Evolutionary conservation across 2,329 filamentous ascomycete species (phyloP).

Genomic region (Hypocrella siamensis): DNA sequence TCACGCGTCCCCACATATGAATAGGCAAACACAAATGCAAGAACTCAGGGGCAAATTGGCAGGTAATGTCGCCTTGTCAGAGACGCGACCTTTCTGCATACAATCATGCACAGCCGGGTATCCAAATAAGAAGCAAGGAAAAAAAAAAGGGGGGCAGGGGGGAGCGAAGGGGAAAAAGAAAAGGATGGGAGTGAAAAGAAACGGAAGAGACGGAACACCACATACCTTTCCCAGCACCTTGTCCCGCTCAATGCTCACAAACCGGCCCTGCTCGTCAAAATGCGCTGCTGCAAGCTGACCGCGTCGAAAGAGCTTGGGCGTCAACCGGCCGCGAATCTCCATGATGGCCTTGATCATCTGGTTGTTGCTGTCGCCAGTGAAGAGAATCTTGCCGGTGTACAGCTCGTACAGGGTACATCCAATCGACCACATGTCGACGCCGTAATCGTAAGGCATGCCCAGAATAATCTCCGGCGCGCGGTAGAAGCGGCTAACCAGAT

Average conservation of each 20-base stretch:
- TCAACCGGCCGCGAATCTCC: constrained; percentile 87
- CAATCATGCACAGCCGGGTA: background rate
- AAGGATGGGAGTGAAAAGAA: background rate
- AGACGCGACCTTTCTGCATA: no score
- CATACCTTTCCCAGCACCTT: constrained; percentile 70
- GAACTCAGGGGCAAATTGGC: no score
- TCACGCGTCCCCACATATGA: no score
- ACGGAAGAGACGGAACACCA: constrained; percentile 7
- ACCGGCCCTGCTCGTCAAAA: constrained; percentile 75
- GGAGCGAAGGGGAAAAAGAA: background rate
- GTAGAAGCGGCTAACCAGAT: constrained; percentile 94
- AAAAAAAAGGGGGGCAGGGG: constrained; percentile 3
- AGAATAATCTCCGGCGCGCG: constrained; percentile 93
- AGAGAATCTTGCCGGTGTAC: constrained; percentile 94
- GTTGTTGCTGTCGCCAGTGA: constrained; percentile 90
- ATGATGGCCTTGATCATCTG: constrained; percentile 96
- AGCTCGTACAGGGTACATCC: constrained; percentile 95
- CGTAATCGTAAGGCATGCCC: constrained; percentile 89
- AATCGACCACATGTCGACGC: constrained; percentile 94
- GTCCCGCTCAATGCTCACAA: constrained; percentile 72
- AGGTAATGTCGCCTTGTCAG: no score
- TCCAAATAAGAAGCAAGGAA: background rate
- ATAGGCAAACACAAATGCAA: no score
- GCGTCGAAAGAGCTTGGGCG: constrained; percentile 73
- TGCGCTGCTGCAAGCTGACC: constrained; percentile 62